Percentiles rank a stretch among this genome's conserved stretches.
These are phyloP conservation scores for Gaertneriomyces sp. DNA, from an alignment of 192 early-diverging fungal species.

Conservation along the genomic window DNA sequence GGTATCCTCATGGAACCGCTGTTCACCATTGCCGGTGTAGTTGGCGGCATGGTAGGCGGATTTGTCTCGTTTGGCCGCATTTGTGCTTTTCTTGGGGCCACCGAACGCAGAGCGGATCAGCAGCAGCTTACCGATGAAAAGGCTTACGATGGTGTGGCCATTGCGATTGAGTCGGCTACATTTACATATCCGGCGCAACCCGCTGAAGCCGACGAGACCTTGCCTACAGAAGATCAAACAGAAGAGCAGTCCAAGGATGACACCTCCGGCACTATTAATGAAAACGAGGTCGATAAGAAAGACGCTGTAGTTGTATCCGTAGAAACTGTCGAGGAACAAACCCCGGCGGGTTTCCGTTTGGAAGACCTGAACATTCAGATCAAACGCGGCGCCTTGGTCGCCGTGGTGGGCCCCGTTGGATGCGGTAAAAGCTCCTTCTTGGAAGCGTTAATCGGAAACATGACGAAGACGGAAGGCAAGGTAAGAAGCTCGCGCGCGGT, in stretches of 20 bases:
- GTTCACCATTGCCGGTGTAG: neutral
- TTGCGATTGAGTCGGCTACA: no score
- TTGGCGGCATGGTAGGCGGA: no score
- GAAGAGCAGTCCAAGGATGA: neutral
- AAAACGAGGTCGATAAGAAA: neutral
- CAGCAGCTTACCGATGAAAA: no score
- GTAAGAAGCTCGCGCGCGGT: conserved; percentile 14
- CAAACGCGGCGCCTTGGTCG: conserved; percentile 66
- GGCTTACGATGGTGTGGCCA: no score
- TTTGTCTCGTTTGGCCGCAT: no score
- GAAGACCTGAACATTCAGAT: conserved; percentile 56
- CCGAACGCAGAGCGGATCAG: no score
- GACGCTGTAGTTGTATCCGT: neutral
- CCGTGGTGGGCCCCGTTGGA: conserved; percentile 73
- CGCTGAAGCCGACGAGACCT: neutral
- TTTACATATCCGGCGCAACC: neutral
- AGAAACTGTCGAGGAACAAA: neutral
- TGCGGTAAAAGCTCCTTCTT: conserved; percentile 76
- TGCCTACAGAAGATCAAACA: neutral
- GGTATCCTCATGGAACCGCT: conserved; percentile 49
- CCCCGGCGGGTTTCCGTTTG: neutral
- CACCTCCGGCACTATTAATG: neutral
- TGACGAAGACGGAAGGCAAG: conserved; percentile 38
- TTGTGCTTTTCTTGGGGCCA: no score
- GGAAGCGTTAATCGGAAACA: conserved; percentile 71